Evolutionary conservation across 768 basidiomycete species (phyloP), one percentile per base, ranked within the genome.

Genomic region (Crucibulum laeve): DNA sequence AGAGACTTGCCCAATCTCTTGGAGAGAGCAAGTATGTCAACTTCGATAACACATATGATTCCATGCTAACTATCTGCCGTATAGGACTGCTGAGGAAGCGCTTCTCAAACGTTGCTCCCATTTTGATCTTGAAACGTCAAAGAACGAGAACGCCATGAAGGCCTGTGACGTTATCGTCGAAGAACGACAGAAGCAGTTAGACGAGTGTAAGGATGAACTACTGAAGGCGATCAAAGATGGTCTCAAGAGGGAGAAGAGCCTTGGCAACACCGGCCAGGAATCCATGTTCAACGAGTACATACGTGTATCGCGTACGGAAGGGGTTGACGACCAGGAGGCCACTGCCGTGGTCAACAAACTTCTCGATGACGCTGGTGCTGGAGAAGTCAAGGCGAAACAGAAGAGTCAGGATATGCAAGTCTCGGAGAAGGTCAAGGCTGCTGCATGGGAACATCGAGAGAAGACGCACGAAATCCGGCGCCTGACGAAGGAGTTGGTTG

Each of bases 51-150:
- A 19, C 23, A 41, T 42, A 26, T 35, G 38, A 32, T 37, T 23
- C 43, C 46, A 47, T 35, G 34, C 8, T 38, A 25, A 14, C 7
- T 35, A 43, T 38, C 22, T 32, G 13, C 13, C 25, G 17, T 42
- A 26, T 47, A 92, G 90, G 53, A 79, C 90, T 48, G 90, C 90
- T 2, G 90, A 92, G 56, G 91, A 96, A 67, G 92, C 93, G 1
- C 76, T 97, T 8, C 74, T 97, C 46, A 97, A 97, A 58, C 86
- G 94, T 28, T 95, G 92, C 59, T 94, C 93, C 4, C 93, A 95
- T 59, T 97, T 95, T 61, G 90, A 92, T 51, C 72, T 93, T 25
- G 88, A 91, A 43, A 79, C 77, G 14, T 69, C 71, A 6, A 79
- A 10, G 17, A 11, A 75, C 49, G 74, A 78, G 32, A 77, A 93